Evolutionary conservation across 2,329 filamentous ascomycete genomes (phyloP).

Genomic region (Sporothrix schenckii): DNA sequence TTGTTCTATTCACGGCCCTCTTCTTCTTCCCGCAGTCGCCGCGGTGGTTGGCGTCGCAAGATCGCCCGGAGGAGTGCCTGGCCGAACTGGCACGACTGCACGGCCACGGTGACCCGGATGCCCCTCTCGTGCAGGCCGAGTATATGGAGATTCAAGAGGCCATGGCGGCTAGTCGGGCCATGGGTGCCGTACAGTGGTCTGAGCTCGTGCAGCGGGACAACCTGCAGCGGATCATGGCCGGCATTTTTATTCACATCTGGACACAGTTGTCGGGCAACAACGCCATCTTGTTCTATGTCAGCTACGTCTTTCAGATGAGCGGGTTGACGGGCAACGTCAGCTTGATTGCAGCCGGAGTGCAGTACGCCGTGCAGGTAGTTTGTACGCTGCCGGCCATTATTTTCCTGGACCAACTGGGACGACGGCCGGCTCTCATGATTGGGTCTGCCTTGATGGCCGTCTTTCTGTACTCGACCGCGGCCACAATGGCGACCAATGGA

Average conservation of each 20-base stretch:
- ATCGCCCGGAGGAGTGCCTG: conserved; percentile 51
- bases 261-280: conserved; percentile 78
- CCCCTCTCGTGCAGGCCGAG: conserved; percentile 68
- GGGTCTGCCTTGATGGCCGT: conserved; percentile 66
- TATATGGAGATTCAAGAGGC: conserved; percentile 72
- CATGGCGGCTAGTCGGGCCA: conserved; percentile 71
- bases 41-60: conserved; percentile 55
- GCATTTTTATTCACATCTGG: conserved; percentile 75
- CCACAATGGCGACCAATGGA: conserved; percentile 50
- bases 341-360: conserved; percentile 68
- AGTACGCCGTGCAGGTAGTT: conserved; percentile 77
- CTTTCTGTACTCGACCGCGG: conserved; percentile 53
- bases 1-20: conserved; percentile 47
- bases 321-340: conserved; percentile 60
- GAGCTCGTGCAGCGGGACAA: conserved; percentile 75
- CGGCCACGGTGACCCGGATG: conserved; percentile 65
- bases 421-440: conserved; percentile 67
- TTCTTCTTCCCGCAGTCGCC: conserved; percentile 54
- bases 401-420: conserved; percentile 75
- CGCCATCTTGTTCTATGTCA: conserved; percentile 72
- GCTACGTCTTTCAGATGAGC: conserved; percentile 73
- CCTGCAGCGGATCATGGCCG: conserved; percentile 72
- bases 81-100: conserved; percentile 60
- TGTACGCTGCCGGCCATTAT: conserved; percentile 78
- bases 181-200: conserved; percentile 68